Conservation (phyloP, 768 basidiomycete genomes). For the Termitomyces eurrhizus region DNA sequence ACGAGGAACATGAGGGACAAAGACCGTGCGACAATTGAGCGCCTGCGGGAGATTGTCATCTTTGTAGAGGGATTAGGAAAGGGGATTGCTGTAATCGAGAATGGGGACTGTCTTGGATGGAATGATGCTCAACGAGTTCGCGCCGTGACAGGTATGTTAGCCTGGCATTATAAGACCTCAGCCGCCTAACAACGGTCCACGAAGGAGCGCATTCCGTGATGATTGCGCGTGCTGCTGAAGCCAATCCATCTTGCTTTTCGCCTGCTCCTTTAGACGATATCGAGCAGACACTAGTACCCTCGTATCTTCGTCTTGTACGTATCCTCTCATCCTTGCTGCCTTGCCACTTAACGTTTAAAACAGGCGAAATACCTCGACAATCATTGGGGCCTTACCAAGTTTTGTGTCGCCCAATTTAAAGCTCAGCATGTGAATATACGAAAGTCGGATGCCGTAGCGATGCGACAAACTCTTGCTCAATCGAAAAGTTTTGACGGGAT, state of each 20-base stretch:
- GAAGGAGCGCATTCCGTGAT: slow-evolving; percentile 86
- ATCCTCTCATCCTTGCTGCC: not conserved
- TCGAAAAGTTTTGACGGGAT: slow-evolving; percentile 63
- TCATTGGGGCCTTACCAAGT: slow-evolving; percentile 83
- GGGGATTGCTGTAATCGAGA: slow-evolving; percentile 87
- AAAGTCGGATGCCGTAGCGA: slow-evolving; percentile 54
- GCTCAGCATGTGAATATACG: slow-evolving; percentile 51
- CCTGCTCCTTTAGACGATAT: slow-evolving; percentile 63
- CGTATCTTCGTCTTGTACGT: slow-evolving; percentile 70
- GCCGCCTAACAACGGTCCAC: not conserved
- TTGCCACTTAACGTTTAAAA: not conserved
- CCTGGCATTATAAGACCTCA: not conserved
- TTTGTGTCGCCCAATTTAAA: slow-evolving; percentile 82
- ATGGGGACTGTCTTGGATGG: slow-evolving; percentile 85
- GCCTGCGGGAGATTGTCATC: slow-evolving; percentile 82
- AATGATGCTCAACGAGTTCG: slow-evolving; percentile 77
- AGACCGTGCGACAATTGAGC: slow-evolving; percentile 73
- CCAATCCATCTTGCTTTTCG: slow-evolving; percentile 88
- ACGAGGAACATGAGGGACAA: slow-evolving; percentile 87
- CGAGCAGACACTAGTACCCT: slow-evolving; percentile 62
- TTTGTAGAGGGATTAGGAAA: slow-evolving; percentile 72
- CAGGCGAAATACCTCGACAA: slow-evolving; percentile 71
- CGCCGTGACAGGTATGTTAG: slow-evolving; percentile 57
- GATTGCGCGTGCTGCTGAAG: slow-evolving; percentile 94
- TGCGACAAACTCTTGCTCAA: slow-evolving; percentile 49